Base-by-base conservation (phyloP, 1,139 yeast genomes). In the Yamadazyma dendronema region DNA sequence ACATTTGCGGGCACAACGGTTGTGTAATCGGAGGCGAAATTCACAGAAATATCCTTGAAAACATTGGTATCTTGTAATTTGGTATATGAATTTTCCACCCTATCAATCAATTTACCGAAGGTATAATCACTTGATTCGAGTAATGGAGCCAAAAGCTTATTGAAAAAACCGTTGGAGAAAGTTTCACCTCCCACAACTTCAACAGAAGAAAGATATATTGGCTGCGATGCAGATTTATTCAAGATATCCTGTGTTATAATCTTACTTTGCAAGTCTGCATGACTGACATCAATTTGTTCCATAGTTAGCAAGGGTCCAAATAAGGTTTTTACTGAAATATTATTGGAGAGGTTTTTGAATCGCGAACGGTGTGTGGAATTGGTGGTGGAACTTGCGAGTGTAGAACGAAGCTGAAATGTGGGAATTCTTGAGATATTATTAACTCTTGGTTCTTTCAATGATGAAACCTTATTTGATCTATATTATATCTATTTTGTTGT, bases 131-230 rank as follows among this genome's bases (percentile, higher is more conserved):
- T 61, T 1, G 62, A 52, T 9, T 52, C 56, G 21, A 71, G 56
- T 41, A 77, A 56, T 13, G 82, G 81, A 2, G 59, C 44, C 36
- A 77, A 57, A 28, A 75, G 54, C 47, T 71, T 74, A 39, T 56
- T 53, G 57, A 72, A 74, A 51, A 75, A 76, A 30, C 65, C 64
- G 36, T 61, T 57, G 31, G 75, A 62, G 49, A 75, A 74, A 6
- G 62, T 54, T 32, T 72, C 77, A 12, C 78, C 80, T 5, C 81
- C 81, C 35, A 49, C 52, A 28, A 77, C 72, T 38, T 74, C 75
- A 21, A 77, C 65, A 32, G 62, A 51, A 11, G 74, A 62, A 33
- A 77, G 57, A 41, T 62, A 68, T 23, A 77, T 61, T 3, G 80
- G 79, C 42, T 62, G 70, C 2, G 67, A 48, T 2, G 55, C 49